These are phyloP conservation scores for Aspergillus unguis DNA, from an alignment of 2,329 filamentous ascomycete species.

Conservation along the genomic window DNA sequence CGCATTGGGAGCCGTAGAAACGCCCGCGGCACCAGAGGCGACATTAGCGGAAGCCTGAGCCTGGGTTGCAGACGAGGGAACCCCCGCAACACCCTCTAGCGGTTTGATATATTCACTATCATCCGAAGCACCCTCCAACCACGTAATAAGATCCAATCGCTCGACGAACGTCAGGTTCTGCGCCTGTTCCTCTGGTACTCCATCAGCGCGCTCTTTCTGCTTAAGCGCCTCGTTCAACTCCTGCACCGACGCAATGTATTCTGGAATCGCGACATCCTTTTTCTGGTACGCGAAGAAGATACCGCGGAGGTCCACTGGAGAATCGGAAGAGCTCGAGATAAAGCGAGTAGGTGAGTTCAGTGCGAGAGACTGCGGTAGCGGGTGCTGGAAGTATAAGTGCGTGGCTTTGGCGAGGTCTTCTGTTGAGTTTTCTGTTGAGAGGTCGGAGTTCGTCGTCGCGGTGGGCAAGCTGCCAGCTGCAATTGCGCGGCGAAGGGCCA, in stretches of 20 bases:
- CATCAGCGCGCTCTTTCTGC: constrained; percentile 31
- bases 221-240: constrained; percentile 73
- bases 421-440: constrained; percentile 57
- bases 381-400: constrained; percentile 69
- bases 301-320: constrained; percentile 79
- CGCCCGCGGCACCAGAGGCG: constrained; percentile 46
- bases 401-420: constrained; percentile 70
- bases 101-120: constrained; percentile 92
- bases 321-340: constrained; percentile 64
- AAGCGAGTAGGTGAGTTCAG: constrained; percentile 80
- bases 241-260: constrained; percentile 83
- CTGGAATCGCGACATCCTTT: constrained; percentile 81
- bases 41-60: constrained; percentile 48
- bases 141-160: constrained; percentile 85
- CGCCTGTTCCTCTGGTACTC: constrained; percentile 56
- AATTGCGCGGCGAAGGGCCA: constrained; percentile 80
- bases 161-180: constrained; percentile 91
- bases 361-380: constrained; percentile 60
- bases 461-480: constrained; percentile 65
- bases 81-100: constrained; percentile 59
- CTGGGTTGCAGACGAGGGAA: constrained; percentile 37
- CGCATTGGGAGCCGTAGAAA: constrained; percentile 37
- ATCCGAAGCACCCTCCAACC: constrained; percentile 84
- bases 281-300: constrained; percentile 97
- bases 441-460: constrained; percentile 68